Conservation (phyloP, 306 rosid genomes). For the Rosa multiflora region DNA sequence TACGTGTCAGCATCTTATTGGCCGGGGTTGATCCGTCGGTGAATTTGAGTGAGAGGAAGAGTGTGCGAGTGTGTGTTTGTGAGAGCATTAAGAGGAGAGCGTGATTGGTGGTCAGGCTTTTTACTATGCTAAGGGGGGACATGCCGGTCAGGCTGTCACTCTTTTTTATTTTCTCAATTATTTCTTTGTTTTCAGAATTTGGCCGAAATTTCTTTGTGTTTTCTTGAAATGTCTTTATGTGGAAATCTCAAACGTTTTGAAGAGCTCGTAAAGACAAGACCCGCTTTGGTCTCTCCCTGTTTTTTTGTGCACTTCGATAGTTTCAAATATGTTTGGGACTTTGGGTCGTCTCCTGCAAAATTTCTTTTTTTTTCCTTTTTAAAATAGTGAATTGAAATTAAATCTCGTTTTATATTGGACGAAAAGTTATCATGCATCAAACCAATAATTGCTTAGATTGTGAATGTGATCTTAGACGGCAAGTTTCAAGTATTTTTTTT, state of each 20-base stretch:
- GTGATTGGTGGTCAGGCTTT: conserved; percentile 53
- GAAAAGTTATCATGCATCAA: too few relatives aligned
- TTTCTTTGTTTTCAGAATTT: neutral
- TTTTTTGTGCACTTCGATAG: too few relatives aligned
- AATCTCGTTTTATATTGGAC: too few relatives aligned
- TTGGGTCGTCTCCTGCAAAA: neutral
- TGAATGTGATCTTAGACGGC: neutral
- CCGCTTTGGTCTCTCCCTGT: neutral
- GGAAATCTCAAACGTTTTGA: conserved; percentile 26
- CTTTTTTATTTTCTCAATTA: neutral
- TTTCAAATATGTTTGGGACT: too few relatives aligned
- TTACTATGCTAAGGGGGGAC: conserved; percentile 28
- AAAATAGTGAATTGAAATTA: too few relatives aligned
- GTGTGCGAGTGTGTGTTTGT: neutral
- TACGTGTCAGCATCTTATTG: neutral
- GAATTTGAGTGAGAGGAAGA: neutral
- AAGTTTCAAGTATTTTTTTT: neutral
- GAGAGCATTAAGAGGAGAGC: conserved; percentile 34
- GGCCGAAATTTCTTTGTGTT: neutral
- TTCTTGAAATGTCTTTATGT: neutral
- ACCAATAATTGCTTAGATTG: neutral
- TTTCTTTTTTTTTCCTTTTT: neutral
- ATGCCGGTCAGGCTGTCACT: conserved; percentile 9
- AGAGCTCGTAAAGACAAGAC: neutral
- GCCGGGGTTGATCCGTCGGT: neutral